These are phyloP conservation scores for Hypoxylon sp. DNA, from an alignment of 2,329 filamentous ascomycete genomes.

Conservation along the genomic window DNA sequence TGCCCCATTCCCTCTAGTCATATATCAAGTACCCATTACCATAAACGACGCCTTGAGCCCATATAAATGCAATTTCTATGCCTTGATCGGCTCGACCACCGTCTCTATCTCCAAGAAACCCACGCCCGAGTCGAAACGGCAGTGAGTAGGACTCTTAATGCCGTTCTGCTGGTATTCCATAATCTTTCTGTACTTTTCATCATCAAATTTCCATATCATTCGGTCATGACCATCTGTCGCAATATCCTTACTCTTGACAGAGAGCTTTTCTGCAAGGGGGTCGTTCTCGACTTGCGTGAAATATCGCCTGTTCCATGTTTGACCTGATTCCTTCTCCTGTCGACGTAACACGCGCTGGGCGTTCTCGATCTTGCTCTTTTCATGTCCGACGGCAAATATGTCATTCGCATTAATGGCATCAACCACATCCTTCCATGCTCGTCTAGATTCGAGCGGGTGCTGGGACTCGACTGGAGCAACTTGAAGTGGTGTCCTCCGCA, in stretches of 20 bases:
- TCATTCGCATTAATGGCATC: constrained; percentile 81
- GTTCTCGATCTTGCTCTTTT: constrained; percentile 92
- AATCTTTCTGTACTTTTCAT: constrained; percentile 37
- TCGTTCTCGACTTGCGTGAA: constrained; percentile 34
- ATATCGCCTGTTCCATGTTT: constrained; percentile 39
- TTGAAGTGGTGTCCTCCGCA: constrained; percentile 70
- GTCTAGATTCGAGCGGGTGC: constrained; percentile 85
- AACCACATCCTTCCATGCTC: constrained; percentile 88
- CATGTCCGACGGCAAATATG: constrained; percentile 78
- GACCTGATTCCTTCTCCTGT: constrained; percentile 36
- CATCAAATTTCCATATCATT: constrained; percentile 43
- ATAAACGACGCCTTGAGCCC: neutral
- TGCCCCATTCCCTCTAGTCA: neutral
- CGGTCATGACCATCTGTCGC: constrained; percentile 10
- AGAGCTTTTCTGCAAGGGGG: constrained; percentile 33
- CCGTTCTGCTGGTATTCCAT: constrained; percentile 25
- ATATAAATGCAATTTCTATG: neutral
- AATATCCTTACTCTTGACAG: constrained; percentile 9
- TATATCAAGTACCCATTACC: neutral
- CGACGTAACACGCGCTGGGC: constrained; percentile 67
- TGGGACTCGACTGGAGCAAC: constrained; percentile 80
- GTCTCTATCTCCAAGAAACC: constrained; percentile 30
- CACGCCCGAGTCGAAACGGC: constrained; percentile 42
- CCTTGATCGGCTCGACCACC: neutral
- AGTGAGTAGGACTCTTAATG: constrained; percentile 39